Evolutionary conservation across 306 rosid species (phyloP).

Genomic region (Castanospermum australe): DNA sequence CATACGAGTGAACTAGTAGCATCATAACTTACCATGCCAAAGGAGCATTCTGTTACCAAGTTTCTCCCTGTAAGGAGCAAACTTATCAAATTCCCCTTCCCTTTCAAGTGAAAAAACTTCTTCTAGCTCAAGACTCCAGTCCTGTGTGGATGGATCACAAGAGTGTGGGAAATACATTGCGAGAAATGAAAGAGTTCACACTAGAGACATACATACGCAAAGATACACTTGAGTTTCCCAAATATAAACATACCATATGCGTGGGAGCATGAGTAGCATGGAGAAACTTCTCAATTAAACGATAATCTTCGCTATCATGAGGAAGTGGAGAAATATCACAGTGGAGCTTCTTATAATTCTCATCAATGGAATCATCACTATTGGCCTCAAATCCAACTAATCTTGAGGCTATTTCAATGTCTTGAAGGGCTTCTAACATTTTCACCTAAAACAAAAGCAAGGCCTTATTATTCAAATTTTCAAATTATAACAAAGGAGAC

Average conservation of each 20-base stretch:
- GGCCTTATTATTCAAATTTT: constrained; percentile 9
- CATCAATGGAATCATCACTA: constrained; percentile 80
- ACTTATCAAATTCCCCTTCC: constrained; percentile 80
- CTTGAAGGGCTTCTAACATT: constrained; percentile 99
- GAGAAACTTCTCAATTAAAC: constrained; percentile 78
- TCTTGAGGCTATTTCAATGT: constrained; percentile 96
- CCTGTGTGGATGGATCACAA: constrained; percentile 50
- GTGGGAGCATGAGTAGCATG: constrained; percentile 94
- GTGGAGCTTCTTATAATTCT: constrained; percentile 80
- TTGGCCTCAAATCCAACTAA: constrained; percentile 90
- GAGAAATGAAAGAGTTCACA: background rate
- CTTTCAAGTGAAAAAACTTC: constrained; percentile 93
- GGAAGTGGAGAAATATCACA: constrained; percentile 79
- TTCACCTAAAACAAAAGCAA: constrained; percentile 66
- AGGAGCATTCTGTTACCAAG: constrained; percentile 92
- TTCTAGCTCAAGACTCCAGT: constrained; percentile 95
- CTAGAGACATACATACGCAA: background rate
- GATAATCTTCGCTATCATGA: constrained; percentile 85
- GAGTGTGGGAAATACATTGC: constrained; percentile 15
- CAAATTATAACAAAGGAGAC: constrained; percentile 8
- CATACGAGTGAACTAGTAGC: background rate
- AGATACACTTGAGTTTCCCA: background rate
- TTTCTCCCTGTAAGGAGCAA: constrained; percentile 56
- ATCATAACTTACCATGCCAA: constrained; percentile 84
- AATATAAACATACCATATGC: constrained; percentile 66